Evolutionary conservation across 2,329 filamentous ascomycete species (phyloP).

Genomic region (Aspergillus texensis): DNA sequence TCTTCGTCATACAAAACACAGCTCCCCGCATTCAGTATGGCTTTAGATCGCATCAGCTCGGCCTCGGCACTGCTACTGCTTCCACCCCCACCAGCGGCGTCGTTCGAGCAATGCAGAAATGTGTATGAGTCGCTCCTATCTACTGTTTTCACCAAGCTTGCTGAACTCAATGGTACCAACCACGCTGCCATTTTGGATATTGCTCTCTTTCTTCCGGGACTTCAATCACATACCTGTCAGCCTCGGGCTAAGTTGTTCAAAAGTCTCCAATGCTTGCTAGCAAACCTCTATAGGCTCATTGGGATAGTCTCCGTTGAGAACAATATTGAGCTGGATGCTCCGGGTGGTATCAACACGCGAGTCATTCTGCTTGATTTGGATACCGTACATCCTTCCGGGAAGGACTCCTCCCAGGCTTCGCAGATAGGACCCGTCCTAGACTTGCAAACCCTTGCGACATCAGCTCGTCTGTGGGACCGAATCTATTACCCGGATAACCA

Average conservation of each 20-base stretch:
- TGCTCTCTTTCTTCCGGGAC: conserved; percentile 65
- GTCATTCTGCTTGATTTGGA: conserved; percentile 72
- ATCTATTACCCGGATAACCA: conserved; percentile 36
- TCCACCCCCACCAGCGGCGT: conserved; percentile 61
- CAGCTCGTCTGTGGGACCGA: conserved; percentile 34
- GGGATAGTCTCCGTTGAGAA: conserved; percentile 69
- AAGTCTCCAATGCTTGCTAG: conserved; percentile 72
- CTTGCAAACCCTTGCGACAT: conserved; percentile 50
- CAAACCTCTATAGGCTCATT: conserved; percentile 76
- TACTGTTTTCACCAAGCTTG: conserved; percentile 56
- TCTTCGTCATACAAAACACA: background rate
- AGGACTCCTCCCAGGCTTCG: conserved; percentile 9
- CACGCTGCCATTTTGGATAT: conserved; percentile 54
- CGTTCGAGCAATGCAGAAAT: conserved; percentile 55
- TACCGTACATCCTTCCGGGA: conserved; percentile 30
- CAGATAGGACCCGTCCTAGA: conserved; percentile 54
- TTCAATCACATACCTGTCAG: conserved; percentile 55
- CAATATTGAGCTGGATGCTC: conserved; percentile 64
- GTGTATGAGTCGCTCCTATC: conserved; percentile 64
- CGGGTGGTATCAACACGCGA: conserved; percentile 74
- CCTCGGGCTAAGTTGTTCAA: conserved; percentile 64
- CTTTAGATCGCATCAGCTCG: conserved; percentile 21
- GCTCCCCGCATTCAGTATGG: conserved; percentile 24
- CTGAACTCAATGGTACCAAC: conserved; percentile 33
- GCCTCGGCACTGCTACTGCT: conserved; percentile 60